Evolutionary conservation across 768 basidiomycete genomes (phyloP).

Genomic region (Guyanaporus albipodus): DNA sequence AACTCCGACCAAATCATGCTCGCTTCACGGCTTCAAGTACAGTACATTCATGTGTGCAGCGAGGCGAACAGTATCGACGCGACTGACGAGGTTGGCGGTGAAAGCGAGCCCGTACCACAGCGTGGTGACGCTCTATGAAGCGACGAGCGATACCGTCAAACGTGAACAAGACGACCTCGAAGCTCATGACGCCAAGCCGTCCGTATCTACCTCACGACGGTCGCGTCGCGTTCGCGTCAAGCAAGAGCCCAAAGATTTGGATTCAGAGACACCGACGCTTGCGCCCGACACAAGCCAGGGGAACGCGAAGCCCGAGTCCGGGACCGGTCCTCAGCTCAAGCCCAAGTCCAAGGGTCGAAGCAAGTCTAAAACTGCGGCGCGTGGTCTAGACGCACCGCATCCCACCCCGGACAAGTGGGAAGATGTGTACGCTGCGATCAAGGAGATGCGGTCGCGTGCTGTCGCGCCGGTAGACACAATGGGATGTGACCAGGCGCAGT

Average conservation of each 20-base stretch:
- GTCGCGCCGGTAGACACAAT: slow-evolving; percentile 90
- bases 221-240: slow-evolving; percentile 36
- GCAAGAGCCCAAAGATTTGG: slow-evolving; percentile 9
- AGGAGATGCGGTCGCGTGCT: slow-evolving; percentile 67
- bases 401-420: slow-evolving; percentile 65
- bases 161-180: no score
- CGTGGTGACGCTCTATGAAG: slow-evolving; percentile 40
- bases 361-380: slow-evolving; percentile 38
- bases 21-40: no score
- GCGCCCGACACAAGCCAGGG: no score
- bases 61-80: slow-evolving; percentile 26
- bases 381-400: slow-evolving; percentile 55
- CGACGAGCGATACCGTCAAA: not conserved
- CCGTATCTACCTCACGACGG: slow-evolving; percentile 10
- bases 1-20: no score
- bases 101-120: slow-evolving; percentile 43
- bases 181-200: slow-evolving; percentile 9
- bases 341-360: no score
- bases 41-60: slow-evolving; percentile 17
- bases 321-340: no score
- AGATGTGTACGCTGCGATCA: slow-evolving; percentile 67
- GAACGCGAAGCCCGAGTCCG: no score
- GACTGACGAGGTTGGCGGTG: slow-evolving; percentile 34
- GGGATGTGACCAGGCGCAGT: slow-evolving; percentile 76
- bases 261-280: no score